Percentiles rank a stretch among this genome's conserved stretches.
These are phyloP conservation scores for Naematelia aurantialba DNA, from an alignment of 768 basidiomycete genomes.

Conservation along the genomic window DNA sequence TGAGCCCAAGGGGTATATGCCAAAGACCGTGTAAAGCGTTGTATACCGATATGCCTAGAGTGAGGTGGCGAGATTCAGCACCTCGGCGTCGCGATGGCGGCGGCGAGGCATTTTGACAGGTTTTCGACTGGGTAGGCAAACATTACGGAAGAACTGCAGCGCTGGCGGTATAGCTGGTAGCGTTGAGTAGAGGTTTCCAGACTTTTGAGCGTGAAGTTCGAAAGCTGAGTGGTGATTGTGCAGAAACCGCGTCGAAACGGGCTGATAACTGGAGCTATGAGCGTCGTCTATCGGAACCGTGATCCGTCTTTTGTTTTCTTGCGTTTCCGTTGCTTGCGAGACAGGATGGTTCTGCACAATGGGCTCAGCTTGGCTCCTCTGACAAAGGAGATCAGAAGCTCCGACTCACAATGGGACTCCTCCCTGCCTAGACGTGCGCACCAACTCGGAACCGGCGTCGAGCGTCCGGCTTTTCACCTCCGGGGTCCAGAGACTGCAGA, in stretches of 20 bases:
- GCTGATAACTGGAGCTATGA: too few species aligned
- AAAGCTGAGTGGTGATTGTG: not conserved
- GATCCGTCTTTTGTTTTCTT: not conserved
- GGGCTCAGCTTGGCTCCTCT: not conserved
- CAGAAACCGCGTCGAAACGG: too few species aligned
- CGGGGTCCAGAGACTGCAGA: too few species aligned
- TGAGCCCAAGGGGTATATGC: not conserved
- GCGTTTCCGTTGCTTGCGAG: not conserved
- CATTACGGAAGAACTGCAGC: not conserved
- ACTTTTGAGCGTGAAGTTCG: not conserved
- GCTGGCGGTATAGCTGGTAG: not conserved
- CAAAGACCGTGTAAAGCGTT: not conserved
- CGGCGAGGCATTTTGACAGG: not conserved
- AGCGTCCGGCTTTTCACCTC: too few species aligned
- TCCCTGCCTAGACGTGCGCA: not conserved
- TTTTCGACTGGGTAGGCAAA: not conserved
- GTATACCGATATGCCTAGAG: conserved; percentile 5
- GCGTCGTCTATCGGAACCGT: not conserved
- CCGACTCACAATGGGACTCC: not conserved
- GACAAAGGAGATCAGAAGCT: not conserved
- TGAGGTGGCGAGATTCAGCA: not conserved
- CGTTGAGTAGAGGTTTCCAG: not conserved
- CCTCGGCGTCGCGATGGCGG: not conserved
- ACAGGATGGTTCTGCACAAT: not conserved
- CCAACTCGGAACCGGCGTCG: not conserved